Evolutionary conservation across 2,329 filamentous ascomycete species (phyloP).

Genomic region (Graphilbum fragrans): DNA sequence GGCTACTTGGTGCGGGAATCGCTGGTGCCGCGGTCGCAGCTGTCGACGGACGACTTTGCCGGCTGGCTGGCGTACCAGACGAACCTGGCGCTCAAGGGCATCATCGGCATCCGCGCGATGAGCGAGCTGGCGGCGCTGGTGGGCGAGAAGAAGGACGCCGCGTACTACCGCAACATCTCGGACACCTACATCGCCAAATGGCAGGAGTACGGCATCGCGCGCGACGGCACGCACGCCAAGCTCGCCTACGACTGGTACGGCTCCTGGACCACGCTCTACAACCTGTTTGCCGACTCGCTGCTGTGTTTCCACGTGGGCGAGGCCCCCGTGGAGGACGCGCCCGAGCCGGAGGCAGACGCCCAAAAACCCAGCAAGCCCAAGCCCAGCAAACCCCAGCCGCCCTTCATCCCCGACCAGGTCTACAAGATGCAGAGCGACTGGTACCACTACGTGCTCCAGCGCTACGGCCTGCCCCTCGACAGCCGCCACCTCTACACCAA

Average conservation of each 20-base stretch:
- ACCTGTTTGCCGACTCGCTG: constrained; percentile 52
- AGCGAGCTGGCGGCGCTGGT: constrained; percentile 51
- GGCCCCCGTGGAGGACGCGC: neutral
- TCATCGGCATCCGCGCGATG: constrained; percentile 70
- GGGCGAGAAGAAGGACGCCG: constrained; percentile 43
- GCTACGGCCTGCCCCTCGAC: constrained; percentile 73
- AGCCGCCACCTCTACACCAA: constrained; percentile 76
- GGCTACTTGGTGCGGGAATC: constrained; percentile 59
- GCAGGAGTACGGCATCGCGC: constrained; percentile 54
- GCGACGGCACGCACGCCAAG: constrained; percentile 58
- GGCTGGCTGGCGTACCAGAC: constrained; percentile 64
- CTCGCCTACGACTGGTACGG: constrained; percentile 66
- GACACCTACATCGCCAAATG: constrained; percentile 57
- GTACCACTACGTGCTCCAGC: constrained; percentile 69
- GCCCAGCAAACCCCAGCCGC: constrained; percentile 8
- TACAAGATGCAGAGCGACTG: constrained; percentile 72
- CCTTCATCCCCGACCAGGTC: constrained; percentile 61
- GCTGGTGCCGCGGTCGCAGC: constrained; percentile 57
- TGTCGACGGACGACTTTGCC: constrained; percentile 69
- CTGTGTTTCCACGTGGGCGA: constrained; percentile 20
- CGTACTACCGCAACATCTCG: constrained; percentile 51
- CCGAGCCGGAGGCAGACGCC: neutral
- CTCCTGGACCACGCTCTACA: constrained; percentile 68
- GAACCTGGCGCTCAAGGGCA: constrained; percentile 65
- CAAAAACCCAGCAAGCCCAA: neutral